Evolutionary conservation across 257 asterid genomes (phyloP).

Genomic region (Leptodermis oblonga): DNA sequence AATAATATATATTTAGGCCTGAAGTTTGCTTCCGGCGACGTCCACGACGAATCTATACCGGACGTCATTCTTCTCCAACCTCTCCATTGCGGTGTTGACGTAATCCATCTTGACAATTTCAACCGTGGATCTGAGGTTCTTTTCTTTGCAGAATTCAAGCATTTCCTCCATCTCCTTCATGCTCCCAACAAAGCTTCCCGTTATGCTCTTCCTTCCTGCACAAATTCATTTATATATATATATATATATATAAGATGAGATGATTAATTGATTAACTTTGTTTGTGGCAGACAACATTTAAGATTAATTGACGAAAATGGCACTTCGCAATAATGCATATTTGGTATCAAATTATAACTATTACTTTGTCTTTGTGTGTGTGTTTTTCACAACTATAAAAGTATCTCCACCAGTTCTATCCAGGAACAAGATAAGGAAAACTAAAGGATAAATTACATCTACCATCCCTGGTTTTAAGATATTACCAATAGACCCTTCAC

Average conservation of each 20-base stretch:
- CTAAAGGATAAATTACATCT: no score
- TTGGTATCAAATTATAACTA: no score
- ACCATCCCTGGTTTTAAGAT: no score
- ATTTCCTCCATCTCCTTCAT: conserved; percentile 79
- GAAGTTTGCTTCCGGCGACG: conserved; percentile 82
- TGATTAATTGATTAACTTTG: not conserved
- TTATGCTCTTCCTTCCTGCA: conserved; percentile 74
- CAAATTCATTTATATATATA: not conserved
- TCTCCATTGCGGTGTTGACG: conserved; percentile 70
- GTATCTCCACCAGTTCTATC: no score
- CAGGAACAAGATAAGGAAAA: no score
- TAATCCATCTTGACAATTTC: conserved; percentile 90
- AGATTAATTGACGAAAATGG: not conserved
- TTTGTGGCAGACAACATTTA: not conserved
- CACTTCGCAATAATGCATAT: not conserved
- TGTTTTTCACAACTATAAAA: no score
- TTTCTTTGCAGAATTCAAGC: conserved; percentile 92
- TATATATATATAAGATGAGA: not conserved
- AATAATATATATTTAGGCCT: not conserved
- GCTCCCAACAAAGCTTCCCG: conserved; percentile 92
- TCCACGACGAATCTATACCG: conserved; percentile 88
- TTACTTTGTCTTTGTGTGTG: no score
- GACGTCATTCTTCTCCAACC: conserved; percentile 91
- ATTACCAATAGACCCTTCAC: no score
- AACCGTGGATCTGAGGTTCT: conserved; percentile 53